A percentile compares a stretch with the other conserved stretches of the same genome.
Evolutionary conservation across 2,329 filamentous ascomycete genomes (phyloP).

Genomic region (Trichoderma sp.): DNA sequence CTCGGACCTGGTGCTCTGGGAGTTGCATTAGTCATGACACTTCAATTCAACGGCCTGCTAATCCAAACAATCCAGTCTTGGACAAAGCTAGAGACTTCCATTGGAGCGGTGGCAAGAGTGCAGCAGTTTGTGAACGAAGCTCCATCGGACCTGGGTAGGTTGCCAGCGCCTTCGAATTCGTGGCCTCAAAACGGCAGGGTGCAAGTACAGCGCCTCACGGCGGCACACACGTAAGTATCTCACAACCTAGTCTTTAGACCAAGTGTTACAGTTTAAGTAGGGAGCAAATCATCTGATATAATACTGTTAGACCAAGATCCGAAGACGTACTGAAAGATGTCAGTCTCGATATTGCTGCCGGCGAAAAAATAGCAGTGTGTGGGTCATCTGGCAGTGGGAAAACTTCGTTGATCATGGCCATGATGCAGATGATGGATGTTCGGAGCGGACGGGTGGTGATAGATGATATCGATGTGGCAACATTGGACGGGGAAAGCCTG

Average conservation of each 20-base stretch:
- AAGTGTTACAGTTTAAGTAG: not conserved
- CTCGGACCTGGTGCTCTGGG: not conserved
- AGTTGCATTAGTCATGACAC: not conserved
- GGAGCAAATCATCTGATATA: not conserved
- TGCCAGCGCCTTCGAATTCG: not conserved
- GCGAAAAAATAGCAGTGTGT: conserved; percentile 37
- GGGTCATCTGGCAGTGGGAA: conserved; percentile 42
- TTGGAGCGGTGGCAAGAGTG: conserved; percentile 36
- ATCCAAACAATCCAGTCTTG: conserved; percentile 24
- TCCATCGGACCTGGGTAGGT: conserved; percentile 24
- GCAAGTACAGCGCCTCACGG: not conserved
- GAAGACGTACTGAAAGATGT: not conserved
- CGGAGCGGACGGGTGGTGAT: conserved; percentile 36
- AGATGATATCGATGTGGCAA: conserved; percentile 31
- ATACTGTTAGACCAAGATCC: not conserved
- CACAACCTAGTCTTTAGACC: not conserved
- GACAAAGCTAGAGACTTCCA: conserved; percentile 38
- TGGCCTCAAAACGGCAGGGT: not conserved
- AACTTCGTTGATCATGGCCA: conserved; percentile 40
- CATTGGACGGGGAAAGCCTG: not conserved
- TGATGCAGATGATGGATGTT: conserved; percentile 42
- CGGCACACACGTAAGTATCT: not conserved
- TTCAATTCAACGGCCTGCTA: not conserved
- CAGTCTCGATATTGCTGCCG: conserved; percentile 29
- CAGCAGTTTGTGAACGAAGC: conserved; percentile 32